These are phyloP conservation scores for Pseudogymnoascus pannorum DNA, from an alignment of 2,329 filamentous ascomycete species.

Conservation along the genomic window DNA sequence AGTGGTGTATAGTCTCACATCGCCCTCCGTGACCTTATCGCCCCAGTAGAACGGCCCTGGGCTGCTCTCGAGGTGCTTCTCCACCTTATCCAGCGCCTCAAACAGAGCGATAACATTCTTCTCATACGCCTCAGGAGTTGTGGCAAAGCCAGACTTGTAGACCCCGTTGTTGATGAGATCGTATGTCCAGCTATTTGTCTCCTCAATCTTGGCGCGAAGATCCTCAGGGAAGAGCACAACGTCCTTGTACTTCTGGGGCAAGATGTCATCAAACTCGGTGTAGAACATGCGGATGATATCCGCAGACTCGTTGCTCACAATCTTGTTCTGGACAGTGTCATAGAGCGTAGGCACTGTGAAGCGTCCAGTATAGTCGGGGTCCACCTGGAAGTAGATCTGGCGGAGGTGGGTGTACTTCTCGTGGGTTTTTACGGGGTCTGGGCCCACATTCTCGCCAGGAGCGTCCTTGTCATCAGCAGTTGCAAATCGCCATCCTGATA, in stretches of 20 bases:
- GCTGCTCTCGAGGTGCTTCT: constrained; percentile 54
- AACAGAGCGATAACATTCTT: constrained; percentile 66
- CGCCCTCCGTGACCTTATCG: constrained; percentile 67
- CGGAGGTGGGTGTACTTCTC: constrained; percentile 44
- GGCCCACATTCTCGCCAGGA: constrained; percentile 55
- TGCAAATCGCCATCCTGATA: constrained; percentile 54
- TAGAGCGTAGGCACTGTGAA: constrained; percentile 65
- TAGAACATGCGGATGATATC: constrained; percentile 85
- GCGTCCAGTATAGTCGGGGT: constrained; percentile 58
- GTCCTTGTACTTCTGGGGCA: constrained; percentile 51
- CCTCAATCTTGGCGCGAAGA: constrained; percentile 62
- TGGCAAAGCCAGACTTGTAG: constrained; percentile 76
- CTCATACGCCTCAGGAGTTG: constrained; percentile 75
- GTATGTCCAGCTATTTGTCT: constrained; percentile 75
- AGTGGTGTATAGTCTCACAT: constrained; percentile 63
- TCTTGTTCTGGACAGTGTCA: constrained; percentile 56
- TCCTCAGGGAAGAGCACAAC: constrained; percentile 61
- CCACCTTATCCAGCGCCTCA: constrained; percentile 65
- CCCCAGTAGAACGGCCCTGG: constrained; percentile 69
- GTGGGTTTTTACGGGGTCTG: constrained; percentile 53
- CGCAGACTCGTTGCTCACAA: constrained; percentile 76
- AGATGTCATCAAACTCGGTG: constrained; percentile 65
- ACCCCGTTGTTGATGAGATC: constrained; percentile 64
- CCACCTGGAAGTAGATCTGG: constrained; percentile 59
- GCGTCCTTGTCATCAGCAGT: constrained; percentile 49